phyloP scores from a whole-genome alignment of 768 basidiomycete species.

The Infundibulicybe gibba region DNA sequence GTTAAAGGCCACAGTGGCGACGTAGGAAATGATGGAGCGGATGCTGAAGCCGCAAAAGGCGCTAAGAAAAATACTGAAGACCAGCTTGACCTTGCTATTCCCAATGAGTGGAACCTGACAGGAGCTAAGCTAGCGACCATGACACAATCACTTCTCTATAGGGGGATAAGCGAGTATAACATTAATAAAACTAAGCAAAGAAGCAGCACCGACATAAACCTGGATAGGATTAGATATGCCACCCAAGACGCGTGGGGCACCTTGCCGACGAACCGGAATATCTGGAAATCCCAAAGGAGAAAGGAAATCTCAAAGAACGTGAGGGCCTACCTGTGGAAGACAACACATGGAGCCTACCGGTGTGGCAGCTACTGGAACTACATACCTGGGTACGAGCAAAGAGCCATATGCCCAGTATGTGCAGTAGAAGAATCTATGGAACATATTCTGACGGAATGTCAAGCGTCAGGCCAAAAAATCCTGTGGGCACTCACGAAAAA shows the following conservation, averaged over 20 bases:
- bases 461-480: neutral
- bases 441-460: conserved; percentile 24
- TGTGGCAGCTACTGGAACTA: conserved; percentile 20
- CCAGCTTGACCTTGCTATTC: neutral
- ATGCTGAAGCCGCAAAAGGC: conserved; percentile 1
- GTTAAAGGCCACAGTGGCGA: neutral
- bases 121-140: neutral
- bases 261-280: neutral
- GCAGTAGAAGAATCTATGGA: conserved; percentile 17
- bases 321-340: conserved; percentile 16
- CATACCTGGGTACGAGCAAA: conserved; percentile 7
- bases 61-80: neutral
- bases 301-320: neutral
- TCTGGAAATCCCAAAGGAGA: conserved; percentile 1
- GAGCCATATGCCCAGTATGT: conserved; percentile 13
- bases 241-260: neutral
- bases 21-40: conserved; percentile 12
- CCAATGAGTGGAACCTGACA: neutral
- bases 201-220: neutral
- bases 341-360: conserved; percentile 16
- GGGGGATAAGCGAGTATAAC: neutral
- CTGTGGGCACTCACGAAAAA: conserved; percentile 9
- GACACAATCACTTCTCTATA: neutral
- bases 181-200: neutral
- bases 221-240: neutral